Evolutionary conservation across 1,284 basidiomycete species (phyloP).

Genomic region (Neolentinus lepideus): DNA sequence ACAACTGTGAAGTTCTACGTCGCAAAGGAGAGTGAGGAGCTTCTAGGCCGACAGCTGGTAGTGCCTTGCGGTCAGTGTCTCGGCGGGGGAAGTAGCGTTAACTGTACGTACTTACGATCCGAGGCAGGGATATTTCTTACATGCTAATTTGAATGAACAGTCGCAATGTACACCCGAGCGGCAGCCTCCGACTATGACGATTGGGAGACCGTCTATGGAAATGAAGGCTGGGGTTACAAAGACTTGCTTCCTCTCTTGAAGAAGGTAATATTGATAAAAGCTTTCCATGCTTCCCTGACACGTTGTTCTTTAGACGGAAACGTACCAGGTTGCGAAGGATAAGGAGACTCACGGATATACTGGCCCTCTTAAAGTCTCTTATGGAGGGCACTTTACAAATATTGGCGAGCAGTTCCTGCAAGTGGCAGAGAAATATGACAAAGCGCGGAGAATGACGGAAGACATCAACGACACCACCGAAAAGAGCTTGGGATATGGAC

Average conservation of each 20-base stretch:
- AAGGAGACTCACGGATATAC: slow-evolving; percentile 38
- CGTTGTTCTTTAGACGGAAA: slow-evolving; percentile 36
- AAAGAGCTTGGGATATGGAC: slow-evolving; percentile 33
- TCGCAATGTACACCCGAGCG: slow-evolving; percentile 46
- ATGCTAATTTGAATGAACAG: slow-evolving; percentile 19
- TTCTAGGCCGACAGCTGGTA: slow-evolving; percentile 35
- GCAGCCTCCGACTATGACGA: slow-evolving; percentile 51
- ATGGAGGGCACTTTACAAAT: slow-evolving; percentile 26
- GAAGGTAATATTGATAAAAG: slow-evolving; percentile 29
- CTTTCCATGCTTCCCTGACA: not conserved
- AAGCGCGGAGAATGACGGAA: slow-evolving; percentile 26
- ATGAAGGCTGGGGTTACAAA: slow-evolving; percentile 47
- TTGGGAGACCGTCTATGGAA: slow-evolving; percentile 39
- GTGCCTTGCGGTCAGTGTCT: slow-evolving; percentile 40
- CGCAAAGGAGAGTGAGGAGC: slow-evolving; percentile 31
- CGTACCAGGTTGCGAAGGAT: slow-evolving; percentile 29
- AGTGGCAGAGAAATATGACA: slow-evolving; percentile 38
- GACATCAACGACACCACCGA: slow-evolving; percentile 37
- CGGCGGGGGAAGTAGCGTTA: slow-evolving; percentile 54
- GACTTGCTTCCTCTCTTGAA: slow-evolving; percentile 43
- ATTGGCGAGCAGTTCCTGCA: slow-evolving; percentile 39
- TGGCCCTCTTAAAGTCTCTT: slow-evolving; percentile 48
- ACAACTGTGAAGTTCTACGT: slow-evolving; percentile 36
- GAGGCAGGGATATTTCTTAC: not conserved
- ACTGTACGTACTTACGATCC: slow-evolving; percentile 31